A percentile compares a stretch with the other conserved stretches of the same genome.
phyloP scores from a whole-genome alignment of 176 grass and related monocot species.

The Triticum turgidum region DNA sequence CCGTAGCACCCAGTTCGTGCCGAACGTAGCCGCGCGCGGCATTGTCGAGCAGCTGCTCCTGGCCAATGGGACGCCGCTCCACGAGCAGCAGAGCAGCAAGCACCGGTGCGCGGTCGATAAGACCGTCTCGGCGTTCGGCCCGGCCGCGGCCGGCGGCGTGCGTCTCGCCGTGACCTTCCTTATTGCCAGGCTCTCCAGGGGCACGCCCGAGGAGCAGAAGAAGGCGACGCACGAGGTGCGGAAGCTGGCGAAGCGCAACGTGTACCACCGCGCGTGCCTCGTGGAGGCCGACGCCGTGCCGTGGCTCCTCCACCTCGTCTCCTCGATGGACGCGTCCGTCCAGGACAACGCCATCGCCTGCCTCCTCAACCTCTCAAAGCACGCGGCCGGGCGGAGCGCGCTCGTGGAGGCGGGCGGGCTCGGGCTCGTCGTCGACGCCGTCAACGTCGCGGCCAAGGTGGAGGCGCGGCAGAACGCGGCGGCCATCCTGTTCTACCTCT shows the following conservation, averaged over 20 bases:
- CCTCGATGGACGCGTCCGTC: constrained; percentile 41
- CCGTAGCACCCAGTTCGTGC: constrained; percentile 45
- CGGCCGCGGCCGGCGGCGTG: constrained; percentile 32
- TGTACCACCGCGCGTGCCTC: constrained; percentile 66
- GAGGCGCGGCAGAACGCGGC: constrained; percentile 78
- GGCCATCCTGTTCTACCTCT: constrained; percentile 81
- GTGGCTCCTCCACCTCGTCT: constrained; percentile 73
- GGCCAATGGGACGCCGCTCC: constrained; percentile 24
- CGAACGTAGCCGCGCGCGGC: constrained; percentile 49
- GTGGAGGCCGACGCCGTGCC: constrained; percentile 64
- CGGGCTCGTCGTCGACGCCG: constrained; percentile 58
- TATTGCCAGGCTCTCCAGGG: constrained; percentile 36
- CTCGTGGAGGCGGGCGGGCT: constrained; percentile 62
- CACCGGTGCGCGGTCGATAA: constrained; percentile 45
- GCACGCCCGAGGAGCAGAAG: constrained; percentile 34
- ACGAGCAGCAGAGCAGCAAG: constrained; percentile 43
- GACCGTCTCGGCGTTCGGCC: constrained; percentile 41
- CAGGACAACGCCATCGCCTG: constrained; percentile 59
- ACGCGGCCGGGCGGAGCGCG: constrained; percentile 44
- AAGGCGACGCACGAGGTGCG: constrained; percentile 65
- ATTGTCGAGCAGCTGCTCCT: constrained; percentile 53
- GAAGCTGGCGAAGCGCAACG: constrained; percentile 73
- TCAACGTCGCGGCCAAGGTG: constrained; percentile 35
- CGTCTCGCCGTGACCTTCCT: constrained; percentile 51
- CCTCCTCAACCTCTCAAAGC: constrained; percentile 75